Evolutionary conservation across 1,139 yeast species (phyloP), one percentile per base, ranked within the genome.

Genomic region (Meyerozyma carpophila): DNA sequence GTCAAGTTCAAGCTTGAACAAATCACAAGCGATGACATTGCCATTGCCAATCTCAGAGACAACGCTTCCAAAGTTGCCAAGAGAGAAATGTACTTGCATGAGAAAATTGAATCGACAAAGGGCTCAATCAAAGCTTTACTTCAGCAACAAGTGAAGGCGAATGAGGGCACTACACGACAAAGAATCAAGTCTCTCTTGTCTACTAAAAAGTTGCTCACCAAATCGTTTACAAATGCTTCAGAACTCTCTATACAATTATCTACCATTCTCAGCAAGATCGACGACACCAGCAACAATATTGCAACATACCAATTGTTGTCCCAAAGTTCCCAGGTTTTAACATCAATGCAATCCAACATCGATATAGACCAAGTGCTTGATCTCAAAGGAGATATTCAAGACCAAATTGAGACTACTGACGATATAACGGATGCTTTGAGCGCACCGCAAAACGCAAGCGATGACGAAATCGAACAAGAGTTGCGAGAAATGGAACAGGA

Each of bases 11-110:
- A 43, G 4, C 21, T 36, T 7, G 43, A 47, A 1, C 18, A 40
- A 1, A 50, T 70, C 1, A 49, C 60, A 2, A 62, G 58, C 2
- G 64, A 63, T 31, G 77, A 72, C 41, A 55, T 63, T 7, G 58
- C 59, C 5, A 58, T 70, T 3, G 57, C 55, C 29, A 55, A 56
- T 18, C 48, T 61, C 37, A 63, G 58, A 47, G 47, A 58, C 26
- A 57, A 53, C 32, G 55, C 59, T n/a, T 44, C 42, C 29, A 56
- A 50, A 9, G 51, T 68, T 2, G 45, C 47, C 0, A 52, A 47
- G 8, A 55, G 67, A 37, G 56, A 55, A 34, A 39, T 37, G 1
- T 44, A 51, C 5, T 47, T 68, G 16, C 62, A 61, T 29, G 10
- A 31, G 18, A 36, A 42, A 18, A 32, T 50, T 24, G 26, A 34